Evolutionary conservation across 768 basidiomycete species (phyloP).

Genomic region (Rickenella mellea): DNA sequence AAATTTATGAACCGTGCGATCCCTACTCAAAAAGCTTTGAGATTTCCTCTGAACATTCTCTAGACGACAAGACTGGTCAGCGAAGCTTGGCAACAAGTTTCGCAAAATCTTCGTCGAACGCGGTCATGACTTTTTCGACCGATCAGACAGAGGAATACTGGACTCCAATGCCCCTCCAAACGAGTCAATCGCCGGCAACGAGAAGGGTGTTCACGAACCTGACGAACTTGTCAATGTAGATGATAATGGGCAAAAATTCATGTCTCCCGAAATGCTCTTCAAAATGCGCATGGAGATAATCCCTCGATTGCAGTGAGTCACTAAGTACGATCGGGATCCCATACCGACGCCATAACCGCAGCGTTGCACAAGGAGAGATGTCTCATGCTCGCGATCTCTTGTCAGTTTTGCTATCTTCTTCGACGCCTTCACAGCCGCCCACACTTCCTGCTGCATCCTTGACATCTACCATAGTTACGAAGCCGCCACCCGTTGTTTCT

Average conservation of each 20-base stretch:
- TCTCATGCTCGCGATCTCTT: conserved; percentile 66
- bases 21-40: not conserved
- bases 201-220: conserved; percentile 21
- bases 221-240: conserved; percentile 18
- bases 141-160: too few relatives aligned
- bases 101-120: conserved; percentile 65
- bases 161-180: too few relatives aligned
- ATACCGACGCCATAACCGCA: conserved; percentile 17
- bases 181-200: too few relatives aligned
- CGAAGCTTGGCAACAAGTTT: conserved; percentile 55
- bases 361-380: conserved; percentile 74
- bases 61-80: conserved; percentile 41
- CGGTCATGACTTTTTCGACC: conserved; percentile 67
- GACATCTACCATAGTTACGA: conserved; percentile 55
- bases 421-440: conserved; percentile 24
- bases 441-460: conserved; percentile 25
- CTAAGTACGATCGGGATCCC: not conserved
- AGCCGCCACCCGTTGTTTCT: conserved; percentile 52
- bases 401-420: conserved; percentile 40
- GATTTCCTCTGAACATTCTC: conserved; percentile 1
- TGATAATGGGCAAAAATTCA: conserved; percentile 27
- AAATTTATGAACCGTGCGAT: conserved; percentile 64
- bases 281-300: conserved; percentile 67
- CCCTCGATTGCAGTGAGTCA: conserved; percentile 63
- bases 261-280: conserved; percentile 65